Evolutionary conservation across 257 asterid species (phyloP), one percentile per base, ranked within the genome.

Genomic region (Anisodus tanguticus): DNA sequence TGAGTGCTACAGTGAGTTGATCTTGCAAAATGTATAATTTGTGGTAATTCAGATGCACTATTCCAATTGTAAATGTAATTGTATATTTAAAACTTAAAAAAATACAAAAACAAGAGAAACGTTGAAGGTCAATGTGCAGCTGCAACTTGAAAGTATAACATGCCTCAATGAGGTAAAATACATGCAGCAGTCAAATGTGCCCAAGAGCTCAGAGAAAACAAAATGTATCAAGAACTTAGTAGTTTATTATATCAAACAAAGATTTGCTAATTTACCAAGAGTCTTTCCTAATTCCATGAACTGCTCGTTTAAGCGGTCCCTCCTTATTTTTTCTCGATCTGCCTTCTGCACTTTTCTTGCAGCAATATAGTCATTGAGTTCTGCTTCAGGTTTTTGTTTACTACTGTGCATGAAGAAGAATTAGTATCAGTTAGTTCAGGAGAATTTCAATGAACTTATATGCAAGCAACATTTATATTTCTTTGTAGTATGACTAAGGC

Each of bases 231-330:
- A 19, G 62, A 74, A 53, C 13, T 15, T 12, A 53, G 64, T 77
- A 41, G 15, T 70, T 70, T 4, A 64, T 64, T 64, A 17, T 43
- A 71, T 71, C 19, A 51, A 64, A 54, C 54, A 67, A 81, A 51
- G 74, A 83, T 69, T 49, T 26, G 67, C 54, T 54, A 55, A 79
- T 83, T 86, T 91, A 97, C 99, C 99, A 74, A 97, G 97, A 16
- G 97, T 88, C 45, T 85, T 92, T 84, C 98, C 99, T 90, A 97
- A 85, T 86, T 97, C 99, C 58, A 78, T 74, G 88, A 95, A 97
- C 83, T 97, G 99, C 85, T 94, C 98, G 82, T 97, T 97, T 85
- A 95, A 86, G 60, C 98, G 98, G 90, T 95, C 99, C 92, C 99
- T 93, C 92, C 99, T 92, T 88, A 97, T 86, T 86, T 90, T 95